Conservation (phyloP, 345 rosid genomes). For the Psidium friedrichsthalianum region DNA sequence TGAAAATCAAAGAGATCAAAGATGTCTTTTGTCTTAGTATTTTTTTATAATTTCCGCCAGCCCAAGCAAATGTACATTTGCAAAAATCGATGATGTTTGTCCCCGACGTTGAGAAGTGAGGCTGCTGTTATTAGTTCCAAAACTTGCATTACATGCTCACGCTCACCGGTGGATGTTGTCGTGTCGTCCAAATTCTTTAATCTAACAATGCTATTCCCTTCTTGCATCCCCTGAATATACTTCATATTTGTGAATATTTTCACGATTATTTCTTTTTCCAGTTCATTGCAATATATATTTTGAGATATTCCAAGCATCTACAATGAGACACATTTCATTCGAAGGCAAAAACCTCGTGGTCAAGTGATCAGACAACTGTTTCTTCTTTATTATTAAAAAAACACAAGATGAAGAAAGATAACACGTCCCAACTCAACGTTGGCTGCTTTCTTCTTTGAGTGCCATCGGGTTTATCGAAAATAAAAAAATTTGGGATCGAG, state of each 20-base stretch:
- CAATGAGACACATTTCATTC: neutral
- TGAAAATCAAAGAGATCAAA: neutral
- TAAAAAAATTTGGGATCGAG: neutral
- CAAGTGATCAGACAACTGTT: neutral
- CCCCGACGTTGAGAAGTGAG: neutral
- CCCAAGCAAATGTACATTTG: neutral
- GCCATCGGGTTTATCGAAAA: neutral
- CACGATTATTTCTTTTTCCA: neutral
- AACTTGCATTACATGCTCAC: neutral
- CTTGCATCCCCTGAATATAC: neutral
- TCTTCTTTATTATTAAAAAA: neutral
- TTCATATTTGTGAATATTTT: neutral
- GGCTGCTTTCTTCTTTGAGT: neutral
- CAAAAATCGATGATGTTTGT: neutral
- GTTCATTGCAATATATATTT: neutral
- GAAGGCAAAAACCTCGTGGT: neutral
- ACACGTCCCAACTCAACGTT: neutral
- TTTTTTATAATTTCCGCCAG: neutral
- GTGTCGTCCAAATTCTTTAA: neutral
- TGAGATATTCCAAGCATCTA: neutral
- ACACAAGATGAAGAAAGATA: neutral
- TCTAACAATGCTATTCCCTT: neutral
- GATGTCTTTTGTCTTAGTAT: neutral
- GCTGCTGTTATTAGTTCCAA: neutral
- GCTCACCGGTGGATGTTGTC: neutral